Evolutionary conservation across 208 protist genomes (phyloP).

Genomic region (Leishmania braziliensis): DNA sequence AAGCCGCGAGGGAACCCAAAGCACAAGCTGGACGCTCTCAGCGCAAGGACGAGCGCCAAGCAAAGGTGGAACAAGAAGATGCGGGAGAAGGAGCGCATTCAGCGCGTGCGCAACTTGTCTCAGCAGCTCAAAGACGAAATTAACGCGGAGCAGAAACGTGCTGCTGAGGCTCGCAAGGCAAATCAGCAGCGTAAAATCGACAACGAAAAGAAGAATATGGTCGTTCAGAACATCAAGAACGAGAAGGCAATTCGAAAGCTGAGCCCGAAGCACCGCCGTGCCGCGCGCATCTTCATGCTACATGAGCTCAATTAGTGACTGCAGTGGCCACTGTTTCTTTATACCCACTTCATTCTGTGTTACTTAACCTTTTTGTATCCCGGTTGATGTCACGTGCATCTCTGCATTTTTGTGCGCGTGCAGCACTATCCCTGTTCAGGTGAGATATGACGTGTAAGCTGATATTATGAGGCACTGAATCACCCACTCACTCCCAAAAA

Average conservation of each 20-base stretch:
- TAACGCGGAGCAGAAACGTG: slow-evolving; percentile 81
- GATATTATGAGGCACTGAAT: not conserved
- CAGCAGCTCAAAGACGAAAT: slow-evolving; percentile 83
- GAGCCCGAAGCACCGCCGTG: slow-evolving; percentile 88
- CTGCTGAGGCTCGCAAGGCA: slow-evolving; percentile 74
- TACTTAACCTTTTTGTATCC: not conserved
- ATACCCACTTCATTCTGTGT: not conserved
- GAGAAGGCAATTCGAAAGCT: slow-evolving; percentile 89
- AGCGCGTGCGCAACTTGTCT: slow-evolving; percentile 66
- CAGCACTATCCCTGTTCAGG: not conserved
- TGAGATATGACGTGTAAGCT: not conserved
- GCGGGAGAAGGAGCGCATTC: slow-evolving; percentile 64
- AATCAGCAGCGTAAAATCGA: slow-evolving; percentile 80
- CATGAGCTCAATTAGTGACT: slow-evolving; percentile 71
- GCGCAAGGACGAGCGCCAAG: slow-evolving; percentile 50
- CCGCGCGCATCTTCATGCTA: slow-evolving; percentile 88
- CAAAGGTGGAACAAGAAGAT: slow-evolving; percentile 86
- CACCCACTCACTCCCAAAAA: not conserved
- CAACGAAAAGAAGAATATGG: slow-evolving; percentile 92
- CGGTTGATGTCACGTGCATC: not conserved
- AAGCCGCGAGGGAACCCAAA: slow-evolving; percentile 65
- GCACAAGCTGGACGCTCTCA: slow-evolving; percentile 40
- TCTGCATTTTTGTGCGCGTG: not conserved
- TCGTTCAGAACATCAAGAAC: slow-evolving; percentile 92
- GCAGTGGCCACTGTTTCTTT: not conserved